A percentile compares a stretch with the other conserved stretches of the same genome.
Conservation (phyloP, 345 rosid species). For the Litchi chinensis region DNA sequence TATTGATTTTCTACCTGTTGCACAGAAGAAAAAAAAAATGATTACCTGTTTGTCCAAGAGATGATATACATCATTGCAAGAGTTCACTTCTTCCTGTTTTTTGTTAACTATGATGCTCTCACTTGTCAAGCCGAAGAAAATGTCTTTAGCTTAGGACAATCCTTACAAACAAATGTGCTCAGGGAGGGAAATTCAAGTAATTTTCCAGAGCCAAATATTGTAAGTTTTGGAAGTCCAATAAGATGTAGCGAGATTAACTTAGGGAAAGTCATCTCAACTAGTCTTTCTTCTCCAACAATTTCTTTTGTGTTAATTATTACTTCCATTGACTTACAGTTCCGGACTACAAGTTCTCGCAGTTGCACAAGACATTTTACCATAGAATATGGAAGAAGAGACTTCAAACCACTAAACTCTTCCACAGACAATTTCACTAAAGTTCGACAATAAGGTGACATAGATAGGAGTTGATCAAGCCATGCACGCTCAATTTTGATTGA, state of each 20-base stretch:
- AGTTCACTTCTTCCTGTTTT: not conserved
- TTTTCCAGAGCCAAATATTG: not conserved
- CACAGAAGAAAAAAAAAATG: no score
- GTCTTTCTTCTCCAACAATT: not conserved
- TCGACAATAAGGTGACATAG: not conserved
- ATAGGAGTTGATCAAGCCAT: slow-evolving; percentile 2
- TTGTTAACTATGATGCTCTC: not conserved
- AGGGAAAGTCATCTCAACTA: not conserved
- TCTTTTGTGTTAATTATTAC: not conserved
- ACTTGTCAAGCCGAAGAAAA: slow-evolving; percentile 5
- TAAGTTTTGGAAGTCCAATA: not conserved
- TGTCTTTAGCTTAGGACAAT: slow-evolving; percentile 3
- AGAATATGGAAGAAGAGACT: not conserved
- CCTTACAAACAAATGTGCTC: not conserved
- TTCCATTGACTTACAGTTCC: not conserved
- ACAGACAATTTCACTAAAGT: not conserved
- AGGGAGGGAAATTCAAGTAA: slow-evolving; percentile 7
- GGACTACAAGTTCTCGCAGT: not conserved
- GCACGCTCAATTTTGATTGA: not conserved
- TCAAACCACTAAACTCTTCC: not conserved
- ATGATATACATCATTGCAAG: no score
- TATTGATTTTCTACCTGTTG: no score
- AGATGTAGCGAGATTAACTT: not conserved
- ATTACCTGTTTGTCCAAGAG: not conserved
- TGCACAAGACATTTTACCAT: slow-evolving; percentile 2